Evolutionary conservation across 2,329 filamentous ascomycete genomes (phyloP), one percentile per base, ranked within the genome.

Genomic region (Ascochyta viciae-villosae): DNA sequence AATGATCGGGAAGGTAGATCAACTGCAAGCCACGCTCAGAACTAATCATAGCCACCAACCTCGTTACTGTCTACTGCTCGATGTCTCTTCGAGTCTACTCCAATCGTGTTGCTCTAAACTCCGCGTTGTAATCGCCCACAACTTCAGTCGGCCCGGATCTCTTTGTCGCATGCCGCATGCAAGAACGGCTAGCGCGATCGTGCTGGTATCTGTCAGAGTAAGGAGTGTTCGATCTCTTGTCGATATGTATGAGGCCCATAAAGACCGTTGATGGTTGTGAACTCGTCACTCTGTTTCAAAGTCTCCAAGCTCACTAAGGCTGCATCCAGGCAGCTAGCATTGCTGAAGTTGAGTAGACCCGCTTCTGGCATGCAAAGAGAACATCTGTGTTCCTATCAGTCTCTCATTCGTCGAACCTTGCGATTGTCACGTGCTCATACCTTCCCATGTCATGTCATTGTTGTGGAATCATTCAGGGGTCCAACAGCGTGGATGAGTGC

Each of bases 401-500:
- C 19, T 26, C 31, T 48, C 15, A 65, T 66, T 65, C 44, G 64
- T 55, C 50, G 43, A 48, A 43, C 6, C 22, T 26, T 43, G 24
- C 22, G 5, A 9, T 12, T 34, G 10, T 42, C 16, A 50, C 31
- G 23, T 13, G 37, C 42, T 26, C 31, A 43, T 38, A 15, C 29
- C 34, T 22, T 39, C 46, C 55, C 29, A 31, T 63, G 45, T 58
- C 61, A 57, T 62, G 57, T 66, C 64, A 67, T 67, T 51, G 52
- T 57, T 69, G 63, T 60, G 50, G 52, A 47, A 12, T 33, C 57
- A 45, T 39, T 47, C 63, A 67, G 66, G 29, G 67, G 68, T 72
- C 63, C 59, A 65, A 61, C 56, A 56, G 61, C 58, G 49, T 57
- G 47, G 66, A 26, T 37, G 38, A 51, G 62, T 71, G 72, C 72